These are phyloP conservation scores for Fusarium subglutinans DNA, from an alignment of 2,329 filamentous ascomycete species.

Conservation along the genomic window DNA sequence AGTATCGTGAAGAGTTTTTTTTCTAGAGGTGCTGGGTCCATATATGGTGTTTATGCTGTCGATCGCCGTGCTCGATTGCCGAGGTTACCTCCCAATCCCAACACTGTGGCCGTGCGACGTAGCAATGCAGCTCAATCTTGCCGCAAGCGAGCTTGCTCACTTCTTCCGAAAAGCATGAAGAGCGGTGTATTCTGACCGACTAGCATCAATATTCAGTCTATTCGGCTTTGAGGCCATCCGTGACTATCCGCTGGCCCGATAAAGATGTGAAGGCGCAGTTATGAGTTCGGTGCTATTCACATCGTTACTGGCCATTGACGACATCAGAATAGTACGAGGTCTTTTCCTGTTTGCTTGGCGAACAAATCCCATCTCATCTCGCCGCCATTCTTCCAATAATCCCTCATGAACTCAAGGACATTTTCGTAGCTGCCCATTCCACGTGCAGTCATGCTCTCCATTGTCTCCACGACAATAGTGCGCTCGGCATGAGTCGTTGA, in stretches of 20 bases:
- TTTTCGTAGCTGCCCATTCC: not conserved
- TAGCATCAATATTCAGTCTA: not conserved
- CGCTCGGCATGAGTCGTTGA: not conserved
- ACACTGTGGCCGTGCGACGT: not conserved
- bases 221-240: not conserved
- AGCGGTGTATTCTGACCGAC: not conserved
- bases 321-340: constrained; percentile 6
- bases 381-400: constrained; percentile 6
- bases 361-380: constrained; percentile 11
- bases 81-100: not conserved
- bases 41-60: not conserved
- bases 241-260: not conserved
- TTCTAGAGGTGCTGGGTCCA: not conserved
- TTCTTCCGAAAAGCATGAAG: not conserved
- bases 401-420: constrained; percentile 6
- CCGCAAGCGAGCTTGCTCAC: not conserved
- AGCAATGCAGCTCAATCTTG: not conserved
- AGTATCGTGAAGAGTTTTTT: not conserved
- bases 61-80: not conserved
- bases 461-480: not conserved
- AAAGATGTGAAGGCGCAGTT: not conserved
- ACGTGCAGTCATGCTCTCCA: not conserved
- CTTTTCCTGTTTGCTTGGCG: constrained; percentile 5
- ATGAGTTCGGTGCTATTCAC: not conserved
- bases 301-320: not conserved